A percentile compares a stretch with the other conserved stretches of the same genome.
These are phyloP conservation scores for Chlorociboria aeruginascens DNA, from an alignment of 495 filamentous ascomycete genomes.

Conservation along the genomic window DNA sequence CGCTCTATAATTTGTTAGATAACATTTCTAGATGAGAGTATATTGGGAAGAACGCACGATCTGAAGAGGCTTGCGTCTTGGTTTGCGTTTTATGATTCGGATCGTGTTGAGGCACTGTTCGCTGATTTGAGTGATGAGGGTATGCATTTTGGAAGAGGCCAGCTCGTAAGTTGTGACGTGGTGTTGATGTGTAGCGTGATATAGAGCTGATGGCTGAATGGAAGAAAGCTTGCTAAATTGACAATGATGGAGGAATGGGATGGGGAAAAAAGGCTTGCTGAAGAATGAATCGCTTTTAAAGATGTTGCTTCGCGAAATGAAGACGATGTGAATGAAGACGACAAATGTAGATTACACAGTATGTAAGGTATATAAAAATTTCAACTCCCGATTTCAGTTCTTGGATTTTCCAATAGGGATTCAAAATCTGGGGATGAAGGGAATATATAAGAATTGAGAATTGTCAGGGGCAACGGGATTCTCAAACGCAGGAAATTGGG, in stretches of 20 bases:
- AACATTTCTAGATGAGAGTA: background rate
- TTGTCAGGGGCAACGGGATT: conserved; percentile 9
- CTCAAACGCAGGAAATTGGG: conserved; percentile 9
- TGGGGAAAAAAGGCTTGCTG: conserved; percentile 1
- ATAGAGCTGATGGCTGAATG: too few species aligned
- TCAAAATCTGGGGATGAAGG: conserved; percentile 1
- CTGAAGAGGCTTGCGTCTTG: background rate
- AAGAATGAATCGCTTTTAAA: background rate
- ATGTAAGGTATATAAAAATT: too few species aligned
- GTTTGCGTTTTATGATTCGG: background rate
- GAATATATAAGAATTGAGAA: background rate
- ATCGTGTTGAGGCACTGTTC: conserved; percentile 10
- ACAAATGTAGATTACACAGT: too few species aligned
- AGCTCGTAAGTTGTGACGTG: too few species aligned
- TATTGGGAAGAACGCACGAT: conserved; percentile 7
- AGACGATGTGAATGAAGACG: background rate
- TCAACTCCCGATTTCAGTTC: too few species aligned
- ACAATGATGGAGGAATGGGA: background rate
- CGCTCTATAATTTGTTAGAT: background rate
- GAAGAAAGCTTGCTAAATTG: background rate
- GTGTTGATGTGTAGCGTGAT: too few species aligned
- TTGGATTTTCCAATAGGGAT: background rate
- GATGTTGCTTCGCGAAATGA: background rate
- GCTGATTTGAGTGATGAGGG: conserved; percentile 3
- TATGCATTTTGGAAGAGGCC: background rate